Base-by-base conservation (phyloP, 2,329 filamentous ascomycete genomes). In the Monosporascus ibericus region DNA sequence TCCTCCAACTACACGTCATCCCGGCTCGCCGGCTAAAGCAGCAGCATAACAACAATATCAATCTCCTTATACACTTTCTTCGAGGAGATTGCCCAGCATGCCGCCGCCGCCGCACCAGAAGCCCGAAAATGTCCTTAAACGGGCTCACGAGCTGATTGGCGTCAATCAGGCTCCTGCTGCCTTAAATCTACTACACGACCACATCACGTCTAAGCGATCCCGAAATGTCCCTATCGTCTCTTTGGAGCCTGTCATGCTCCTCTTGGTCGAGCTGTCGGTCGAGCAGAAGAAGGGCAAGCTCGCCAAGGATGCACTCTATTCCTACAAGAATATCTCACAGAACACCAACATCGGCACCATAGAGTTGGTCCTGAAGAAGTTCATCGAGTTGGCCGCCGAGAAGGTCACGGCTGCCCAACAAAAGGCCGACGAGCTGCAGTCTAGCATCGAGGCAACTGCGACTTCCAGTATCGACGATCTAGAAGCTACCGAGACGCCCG, bases 291-390 rank as follows among this genome's bases (percentile, higher is more conserved):
- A 97, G 77, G 94, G 94, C 65, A 99, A 99, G 76, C 82, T 94
- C 56, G 94, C 92, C 72, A 99, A 99, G 81, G 94, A 99, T 77
- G 94, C 94, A 56, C 82, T 99, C 48, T 99, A 97, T 73, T 94
- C 96, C 73, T 99, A 99, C 83, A 99, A 99, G 82, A 99, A 99
- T 74, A 97, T 96, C 63, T 92, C 92, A 52, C 94, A 99, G 74
- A 99, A 99, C 77, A 96, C 92, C 64, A 97, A 97, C 70, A 91
- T 99, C 62, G 91, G 85, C 64, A 99, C 94, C 56, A 99, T 99
- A 71, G 94, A 97, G 86, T 79, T 95, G 63, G 94, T 99, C 61
- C 83, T 99, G 65, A 96, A 96, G 76, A 92, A 88, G 72, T 99
- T 99, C 75, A 96, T 99, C 75, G 90, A 97, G 74, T 82, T 97